These are phyloP conservation scores for Exidia glandulosa DNA, from an alignment of 768 basidiomycete species.

Conservation along the genomic window DNA sequence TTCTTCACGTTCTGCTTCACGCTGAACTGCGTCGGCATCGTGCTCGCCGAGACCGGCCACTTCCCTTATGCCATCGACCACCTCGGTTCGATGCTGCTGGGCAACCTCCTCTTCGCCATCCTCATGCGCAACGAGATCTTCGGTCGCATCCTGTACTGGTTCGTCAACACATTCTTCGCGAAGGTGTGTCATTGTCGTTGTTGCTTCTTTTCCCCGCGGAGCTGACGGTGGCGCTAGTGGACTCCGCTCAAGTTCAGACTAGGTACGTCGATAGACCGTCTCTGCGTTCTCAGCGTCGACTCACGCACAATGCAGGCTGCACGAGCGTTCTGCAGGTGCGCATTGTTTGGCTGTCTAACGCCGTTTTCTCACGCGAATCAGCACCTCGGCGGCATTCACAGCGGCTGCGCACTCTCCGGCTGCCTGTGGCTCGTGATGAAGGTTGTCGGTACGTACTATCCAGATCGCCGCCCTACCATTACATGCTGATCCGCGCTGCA, in stretches of 20 bases:
- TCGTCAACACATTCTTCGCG: slow-evolving; percentile 66
- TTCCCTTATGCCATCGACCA: slow-evolving; percentile 61
- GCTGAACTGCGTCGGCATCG: slow-evolving; percentile 49
- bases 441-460: slow-evolving; percentile 16
- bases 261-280: neutral
- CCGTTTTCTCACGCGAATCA: too few species aligned
- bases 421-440: slow-evolving; percentile 59
- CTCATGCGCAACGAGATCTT: slow-evolving; percentile 77
- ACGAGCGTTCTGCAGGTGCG: slow-evolving; percentile 10
- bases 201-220: neutral
- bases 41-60: slow-evolving; percentile 47
- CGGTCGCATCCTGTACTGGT: slow-evolving; percentile 59
- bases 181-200: slow-evolving; percentile 49
- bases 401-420: slow-evolving; percentile 62
- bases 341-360: too few species aligned
- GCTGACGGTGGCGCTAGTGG: too few species aligned
- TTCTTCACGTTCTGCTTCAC: slow-evolving; percentile 55
- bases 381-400: slow-evolving; percentile 75
- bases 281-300: neutral
- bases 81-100: slow-evolving; percentile 61
- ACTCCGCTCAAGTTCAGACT: slow-evolving; percentile 33
- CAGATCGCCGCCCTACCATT: neutral
- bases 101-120: slow-evolving; percentile 61
- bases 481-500: slow-evolving; percentile 4
- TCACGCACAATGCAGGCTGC: too few species aligned